Evolutionary conservation across 2,329 filamentous ascomycete genomes (phyloP).

Genomic region (Fusarium robinianum): DNA sequence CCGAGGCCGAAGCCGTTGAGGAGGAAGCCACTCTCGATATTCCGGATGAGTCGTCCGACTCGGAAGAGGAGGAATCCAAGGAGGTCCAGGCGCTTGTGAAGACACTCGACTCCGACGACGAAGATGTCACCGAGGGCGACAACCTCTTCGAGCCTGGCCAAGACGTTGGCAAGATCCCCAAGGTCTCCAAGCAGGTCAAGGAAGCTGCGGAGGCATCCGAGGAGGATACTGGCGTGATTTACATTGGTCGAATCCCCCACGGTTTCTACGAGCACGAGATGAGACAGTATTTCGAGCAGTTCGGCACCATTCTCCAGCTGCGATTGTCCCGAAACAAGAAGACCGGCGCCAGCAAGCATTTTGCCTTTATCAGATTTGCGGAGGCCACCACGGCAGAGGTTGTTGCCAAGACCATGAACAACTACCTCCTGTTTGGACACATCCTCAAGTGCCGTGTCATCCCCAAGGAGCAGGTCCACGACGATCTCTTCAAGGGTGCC

Average conservation of each 20-base stretch:
- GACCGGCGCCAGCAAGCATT: slow-evolving; percentile 91
- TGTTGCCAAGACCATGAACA: slow-evolving; percentile 95
- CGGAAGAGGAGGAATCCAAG: slow-evolving; percentile 48
- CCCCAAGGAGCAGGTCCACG: slow-evolving; percentile 75
- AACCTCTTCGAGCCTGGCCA: slow-evolving; percentile 52
- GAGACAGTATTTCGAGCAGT: slow-evolving; percentile 91
- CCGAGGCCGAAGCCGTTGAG: slow-evolving; percentile 31
- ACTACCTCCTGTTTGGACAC: slow-evolving; percentile 93
- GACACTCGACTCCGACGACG: slow-evolving; percentile 51
- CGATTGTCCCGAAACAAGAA: slow-evolving; percentile 89
- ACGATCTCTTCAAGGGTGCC: slow-evolving; percentile 85
- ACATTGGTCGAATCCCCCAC: slow-evolving; percentile 88
- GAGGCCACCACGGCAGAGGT: slow-evolving; percentile 81
- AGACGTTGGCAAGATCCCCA: slow-evolving; percentile 56
- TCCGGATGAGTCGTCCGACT: slow-evolving; percentile 40
- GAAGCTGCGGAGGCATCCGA: slow-evolving; percentile 50
- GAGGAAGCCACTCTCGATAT: slow-evolving; percentile 40
- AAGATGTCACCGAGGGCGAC: slow-evolving; percentile 44
- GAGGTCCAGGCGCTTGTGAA: slow-evolving; percentile 51
- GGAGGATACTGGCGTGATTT: slow-evolving; percentile 76
- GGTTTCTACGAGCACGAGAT: slow-evolving; percentile 98
- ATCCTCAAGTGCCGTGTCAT: slow-evolving; percentile 87
- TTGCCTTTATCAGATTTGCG: slow-evolving; percentile 89
- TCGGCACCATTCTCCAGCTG: slow-evolving; percentile 77
- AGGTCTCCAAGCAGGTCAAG: slow-evolving; percentile 50